Evolutionary conservation across 768 basidiomycete genomes (phyloP), one percentile per base, ranked within the genome.

Genomic region (Hygrophoropsis aurantiaca): DNA sequence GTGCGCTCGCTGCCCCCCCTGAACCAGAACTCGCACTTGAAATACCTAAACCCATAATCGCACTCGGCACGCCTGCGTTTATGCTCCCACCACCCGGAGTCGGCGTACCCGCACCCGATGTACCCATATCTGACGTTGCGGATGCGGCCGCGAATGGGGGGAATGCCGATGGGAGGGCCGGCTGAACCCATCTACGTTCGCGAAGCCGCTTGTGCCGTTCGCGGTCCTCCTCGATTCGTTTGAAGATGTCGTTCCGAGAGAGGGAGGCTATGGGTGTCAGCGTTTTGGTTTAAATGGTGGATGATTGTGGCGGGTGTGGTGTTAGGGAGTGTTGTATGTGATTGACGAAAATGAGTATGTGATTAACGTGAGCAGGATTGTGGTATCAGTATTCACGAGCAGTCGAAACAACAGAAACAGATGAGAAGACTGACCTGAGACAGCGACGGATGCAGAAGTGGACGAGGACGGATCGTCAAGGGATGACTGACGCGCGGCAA

Each of bases 201-300:
- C 90, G 81, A 3, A 93, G 72, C 15, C 90, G 81, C 67, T 93
- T 93, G 57, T 93, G 90, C 51, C 90, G 79, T 58, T 93, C 90
- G 10, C 91, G 74, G 64, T 93, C 91, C 58, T 93, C 92, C 63
- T 95, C 91, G 54, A 95, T 92, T 11, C 91, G 84, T 89, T 84
- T 82, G 60, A 87, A 76, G 26, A 87, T 78, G 44, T 90, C 87
- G 27, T 67, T 67, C 8, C 77, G 75, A 1, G 80, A 72, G 35
- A 84, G 73, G 27, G 18, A 21, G 7, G 27, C 6, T 6, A 27
- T 58, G 57, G 0, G 55, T 40, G 7, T 62, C 58, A 30, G 44
- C 23, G 21, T 18, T 41, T 27, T 11, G 33, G 13, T 23, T 15
- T n/a, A 16, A 27, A 19, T 26, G 16, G n/a, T 20, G 44, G 15